These are phyloP conservation scores for Vitis rupestris DNA, from an alignment of 164 flowering plant species.

Conservation along the genomic window DNA sequence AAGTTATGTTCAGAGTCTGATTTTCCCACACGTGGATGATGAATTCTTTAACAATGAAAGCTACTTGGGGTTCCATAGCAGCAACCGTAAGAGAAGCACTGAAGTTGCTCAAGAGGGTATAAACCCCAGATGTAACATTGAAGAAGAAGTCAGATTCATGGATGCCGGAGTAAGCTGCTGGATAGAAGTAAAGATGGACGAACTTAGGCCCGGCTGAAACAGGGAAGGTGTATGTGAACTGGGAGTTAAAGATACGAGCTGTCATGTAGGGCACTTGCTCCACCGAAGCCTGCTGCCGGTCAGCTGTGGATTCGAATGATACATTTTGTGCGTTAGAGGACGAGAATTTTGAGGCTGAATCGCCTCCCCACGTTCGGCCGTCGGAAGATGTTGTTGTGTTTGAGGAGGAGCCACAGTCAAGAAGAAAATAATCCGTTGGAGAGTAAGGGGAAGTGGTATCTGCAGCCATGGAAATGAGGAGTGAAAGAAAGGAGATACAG, in stretches of 20 bases:
- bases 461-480: not conserved
- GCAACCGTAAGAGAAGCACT: slow-evolving; percentile 6
- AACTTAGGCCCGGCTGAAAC: slow-evolving; percentile 5
- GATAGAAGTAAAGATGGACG: slow-evolving; percentile 17
- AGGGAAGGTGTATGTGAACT: slow-evolving; percentile 12
- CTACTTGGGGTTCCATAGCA: too few species aligned
- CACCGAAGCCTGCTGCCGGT: slow-evolving; percentile 8
- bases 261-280: slow-evolving; percentile 17
- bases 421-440: not conserved
- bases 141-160: slow-evolving; percentile 9
- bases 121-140: slow-evolving; percentile 4
- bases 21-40: not conserved
- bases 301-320: not conserved
- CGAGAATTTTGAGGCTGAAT: slow-evolving; percentile 10
- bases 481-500: too few species aligned
- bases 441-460: not conserved
- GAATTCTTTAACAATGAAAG: slow-evolving; percentile 16
- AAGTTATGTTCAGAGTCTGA: not conserved
- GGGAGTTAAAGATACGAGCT: slow-evolving; percentile 13
- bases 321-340: not conserved
- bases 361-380: not conserved
- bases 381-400: not conserved
- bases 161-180: not conserved
- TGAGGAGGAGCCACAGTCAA: slow-evolving; percentile 2
- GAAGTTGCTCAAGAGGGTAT: slow-evolving; percentile 19